phyloP scores from a whole-genome alignment of 73 alveolate genomes.

The Blepharisma japonicum region DNA sequence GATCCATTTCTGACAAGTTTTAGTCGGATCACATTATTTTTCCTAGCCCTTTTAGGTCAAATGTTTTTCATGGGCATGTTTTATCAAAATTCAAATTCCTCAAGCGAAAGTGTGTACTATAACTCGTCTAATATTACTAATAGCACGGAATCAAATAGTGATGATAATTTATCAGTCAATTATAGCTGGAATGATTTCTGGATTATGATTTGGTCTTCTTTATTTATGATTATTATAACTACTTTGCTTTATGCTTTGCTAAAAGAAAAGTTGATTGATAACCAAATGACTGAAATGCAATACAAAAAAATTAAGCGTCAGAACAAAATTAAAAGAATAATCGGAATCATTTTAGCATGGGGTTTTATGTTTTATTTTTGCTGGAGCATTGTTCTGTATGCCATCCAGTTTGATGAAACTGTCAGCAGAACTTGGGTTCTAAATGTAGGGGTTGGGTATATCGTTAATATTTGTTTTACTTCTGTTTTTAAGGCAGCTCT shows the following conservation, averaged over 20 bases:
- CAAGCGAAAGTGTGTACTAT: too few relatives aligned
- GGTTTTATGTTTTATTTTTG: not conserved
- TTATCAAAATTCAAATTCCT: not conserved
- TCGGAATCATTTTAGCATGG: not conserved
- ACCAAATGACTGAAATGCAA: not conserved
- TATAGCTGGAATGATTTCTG: not conserved
- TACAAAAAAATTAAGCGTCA: not conserved
- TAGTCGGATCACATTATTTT: not conserved
- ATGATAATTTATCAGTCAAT: too few relatives aligned
- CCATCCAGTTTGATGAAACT: not conserved
- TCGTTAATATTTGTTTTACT: not conserved
- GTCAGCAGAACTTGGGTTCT: not conserved
- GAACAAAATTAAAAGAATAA: not conserved
- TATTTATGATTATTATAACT: not conserved
- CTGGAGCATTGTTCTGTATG: constrained; percentile 19
- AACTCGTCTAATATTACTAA: too few relatives aligned
- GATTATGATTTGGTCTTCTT: not conserved
- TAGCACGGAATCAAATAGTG: too few relatives aligned
- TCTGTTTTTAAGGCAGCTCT: not conserved
- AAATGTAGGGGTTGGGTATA: not conserved
- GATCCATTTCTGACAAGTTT: not conserved
- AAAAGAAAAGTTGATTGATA: not conserved
- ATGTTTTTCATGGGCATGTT: constrained; percentile 17
- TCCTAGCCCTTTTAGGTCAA: not conserved
- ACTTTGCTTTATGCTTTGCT: not conserved